phyloP scores from a whole-genome alignment of 768 basidiomycete genomes.

The button mushroom (Agaricus bisporus) region DNA sequence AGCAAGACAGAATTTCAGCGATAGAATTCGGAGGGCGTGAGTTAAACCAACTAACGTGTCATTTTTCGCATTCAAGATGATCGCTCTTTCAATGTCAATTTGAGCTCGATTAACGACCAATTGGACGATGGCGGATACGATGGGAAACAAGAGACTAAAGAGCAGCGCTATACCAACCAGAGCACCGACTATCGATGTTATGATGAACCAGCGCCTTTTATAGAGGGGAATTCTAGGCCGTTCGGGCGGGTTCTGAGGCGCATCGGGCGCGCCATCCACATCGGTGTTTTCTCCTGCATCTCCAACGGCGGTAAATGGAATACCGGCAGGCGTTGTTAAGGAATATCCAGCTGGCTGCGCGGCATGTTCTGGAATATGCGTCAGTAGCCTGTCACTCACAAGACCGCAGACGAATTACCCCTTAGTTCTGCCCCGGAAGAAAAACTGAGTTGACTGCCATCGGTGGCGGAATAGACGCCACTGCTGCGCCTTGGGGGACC shows the following conservation, averaged over 20 bases:
- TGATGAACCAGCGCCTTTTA: slow-evolving; percentile 60
- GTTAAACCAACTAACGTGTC: slow-evolving; percentile 36
- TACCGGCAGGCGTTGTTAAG: slow-evolving; percentile 20
- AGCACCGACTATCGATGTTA: slow-evolving; percentile 42
- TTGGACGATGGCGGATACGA: slow-evolving; percentile 60
- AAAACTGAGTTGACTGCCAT: slow-evolving; percentile 23
- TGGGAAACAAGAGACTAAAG: slow-evolving; percentile 65
- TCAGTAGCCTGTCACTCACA: background rate
- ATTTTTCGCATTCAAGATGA: slow-evolving; percentile 50
- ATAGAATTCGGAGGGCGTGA: background rate
- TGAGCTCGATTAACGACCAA: slow-evolving; percentile 52
- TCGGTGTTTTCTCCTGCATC: background rate
- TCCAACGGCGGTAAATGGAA: slow-evolving; percentile 13
- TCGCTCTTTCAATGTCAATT: slow-evolving; percentile 46
- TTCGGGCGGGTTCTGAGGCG: slow-evolving; percentile 15
- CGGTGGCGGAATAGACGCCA: slow-evolving; percentile 24
- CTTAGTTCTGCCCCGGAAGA: slow-evolving; percentile 26
- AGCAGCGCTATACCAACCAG: slow-evolving; percentile 55
- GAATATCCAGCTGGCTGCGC: slow-evolving; percentile 23
- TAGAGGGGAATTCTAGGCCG: slow-evolving; percentile 39
- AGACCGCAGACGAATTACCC: slow-evolving; percentile 19
- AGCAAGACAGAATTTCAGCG: background rate
- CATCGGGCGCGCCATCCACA: background rate
- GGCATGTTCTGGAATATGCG: slow-evolving; percentile 24
- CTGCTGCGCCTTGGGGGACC: slow-evolving; percentile 29